These are phyloP conservation scores for Talaromyces sp. DNA, from an alignment of 2,329 filamentous ascomycete genomes.

Conservation along the genomic window DNA sequence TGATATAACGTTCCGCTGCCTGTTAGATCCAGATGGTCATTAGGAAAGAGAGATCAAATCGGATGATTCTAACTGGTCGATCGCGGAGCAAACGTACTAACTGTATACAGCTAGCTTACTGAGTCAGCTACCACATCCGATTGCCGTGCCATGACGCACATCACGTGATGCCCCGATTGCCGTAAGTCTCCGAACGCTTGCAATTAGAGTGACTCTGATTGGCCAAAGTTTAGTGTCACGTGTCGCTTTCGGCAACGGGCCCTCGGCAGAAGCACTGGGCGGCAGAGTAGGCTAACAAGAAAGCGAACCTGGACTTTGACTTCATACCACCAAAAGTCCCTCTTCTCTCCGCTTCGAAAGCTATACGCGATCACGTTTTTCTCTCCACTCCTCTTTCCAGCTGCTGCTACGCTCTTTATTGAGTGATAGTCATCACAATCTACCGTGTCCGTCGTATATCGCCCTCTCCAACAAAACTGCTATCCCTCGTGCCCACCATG, in stretches of 20 bases:
- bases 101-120: background rate
- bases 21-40: background rate
- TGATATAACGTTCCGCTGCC: background rate
- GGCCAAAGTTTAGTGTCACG: background rate
- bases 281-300: constrained; percentile 18
- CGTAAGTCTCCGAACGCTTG: constrained; percentile 20
- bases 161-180: constrained; percentile 13
- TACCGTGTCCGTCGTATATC: background rate
- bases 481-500: constrained; percentile 34
- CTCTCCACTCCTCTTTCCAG: constrained; percentile 12
- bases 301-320: constrained; percentile 15
- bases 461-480: background rate
- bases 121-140: background rate
- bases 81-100: background rate
- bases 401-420: constrained; percentile 15
- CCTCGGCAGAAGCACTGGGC: constrained; percentile 10
- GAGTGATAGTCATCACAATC: constrained; percentile 7
- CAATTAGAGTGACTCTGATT: constrained; percentile 11
- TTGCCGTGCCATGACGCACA: constrained; percentile 2
- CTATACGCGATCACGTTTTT: background rate
- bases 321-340: constrained; percentile 7
- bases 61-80: background rate
- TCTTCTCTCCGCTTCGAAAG: background rate
- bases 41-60: background rate
- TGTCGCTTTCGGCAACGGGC: constrained; percentile 12